phyloP scores from a whole-genome alignment of 2,329 filamentous ascomycete genomes.

The Xylaria sp. region DNA sequence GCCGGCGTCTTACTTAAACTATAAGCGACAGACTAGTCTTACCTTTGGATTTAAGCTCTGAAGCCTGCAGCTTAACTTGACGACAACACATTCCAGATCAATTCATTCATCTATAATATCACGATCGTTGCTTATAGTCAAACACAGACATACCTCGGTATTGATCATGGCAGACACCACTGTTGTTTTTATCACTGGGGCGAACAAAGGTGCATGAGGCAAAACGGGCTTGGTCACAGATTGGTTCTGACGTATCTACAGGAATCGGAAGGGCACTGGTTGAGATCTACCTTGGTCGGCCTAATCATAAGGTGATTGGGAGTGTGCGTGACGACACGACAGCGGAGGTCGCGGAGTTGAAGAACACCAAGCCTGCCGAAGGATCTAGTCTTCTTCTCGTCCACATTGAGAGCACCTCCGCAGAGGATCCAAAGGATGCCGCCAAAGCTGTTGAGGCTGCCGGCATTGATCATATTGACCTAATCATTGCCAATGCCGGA shows the following conservation, averaged over 20 bases:
- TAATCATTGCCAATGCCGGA: constrained; percentile 23
- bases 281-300: neutral
- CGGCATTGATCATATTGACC: constrained; percentile 19
- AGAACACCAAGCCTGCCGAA: constrained; percentile 1
- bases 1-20: no score
- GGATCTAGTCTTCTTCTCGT: constrained; percentile 18
- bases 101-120: no score
- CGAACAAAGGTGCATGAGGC: neutral
- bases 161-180: constrained; percentile 1
- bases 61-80: no score
- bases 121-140: no score
- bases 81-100: no score
- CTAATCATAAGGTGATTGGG: constrained; percentile 24
- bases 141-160: neutral
- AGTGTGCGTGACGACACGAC: constrained; percentile 17
- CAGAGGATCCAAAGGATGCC: constrained; percentile 9
- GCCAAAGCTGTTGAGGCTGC: neutral
- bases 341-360: neutral
- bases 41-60: no score
- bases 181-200: constrained; percentile 13
- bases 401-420: constrained; percentile 18
- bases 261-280: neutral
- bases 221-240: no score
- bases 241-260: neutral
- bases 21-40: no score